phyloP scores from a whole-genome alignment of 164 flowering plant genomes.

The Cinnamomum micranthum region DNA sequence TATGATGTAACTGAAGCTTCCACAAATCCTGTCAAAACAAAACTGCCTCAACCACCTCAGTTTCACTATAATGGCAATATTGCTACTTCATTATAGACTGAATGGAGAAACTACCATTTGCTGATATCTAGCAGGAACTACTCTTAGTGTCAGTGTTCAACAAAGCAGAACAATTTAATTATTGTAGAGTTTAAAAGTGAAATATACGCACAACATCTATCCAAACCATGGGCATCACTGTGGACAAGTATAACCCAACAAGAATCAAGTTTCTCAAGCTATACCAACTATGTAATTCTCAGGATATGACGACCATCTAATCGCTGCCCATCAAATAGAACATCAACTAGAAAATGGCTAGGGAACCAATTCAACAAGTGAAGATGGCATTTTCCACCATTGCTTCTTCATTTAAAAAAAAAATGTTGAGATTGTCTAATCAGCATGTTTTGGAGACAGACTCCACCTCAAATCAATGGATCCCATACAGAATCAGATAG shows the following conservation, averaged over 20 bases:
- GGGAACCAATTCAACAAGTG: neutral
- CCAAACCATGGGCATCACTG: neutral
- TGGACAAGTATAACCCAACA: neutral
- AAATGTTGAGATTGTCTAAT: neutral
- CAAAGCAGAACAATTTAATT: neutral
- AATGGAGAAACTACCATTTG: neutral
- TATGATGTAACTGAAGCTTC: constrained; percentile 60
- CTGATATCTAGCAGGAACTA: neutral
- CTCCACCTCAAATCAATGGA: neutral
- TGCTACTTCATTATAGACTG: neutral
- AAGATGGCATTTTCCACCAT: too few species aligned
- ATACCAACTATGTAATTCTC: neutral
- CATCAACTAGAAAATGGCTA: neutral
- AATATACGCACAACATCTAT: neutral
- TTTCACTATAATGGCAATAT: neutral
- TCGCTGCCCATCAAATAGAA: neutral
- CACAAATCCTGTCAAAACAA: constrained; percentile 89
- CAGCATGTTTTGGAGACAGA: neutral
- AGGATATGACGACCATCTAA: neutral
- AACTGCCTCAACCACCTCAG: constrained; percentile 80
- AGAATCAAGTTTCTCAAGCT: neutral
- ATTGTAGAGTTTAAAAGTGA: neutral
- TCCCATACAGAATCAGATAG: neutral
- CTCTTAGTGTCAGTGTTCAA: neutral
- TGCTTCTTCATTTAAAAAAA: too few species aligned